A percentile compares a stretch with the other conserved stretches of the same genome.
Conservation (phyloP, 768 basidiomycete genomes). For the Podaxis carcinomalis region DNA sequence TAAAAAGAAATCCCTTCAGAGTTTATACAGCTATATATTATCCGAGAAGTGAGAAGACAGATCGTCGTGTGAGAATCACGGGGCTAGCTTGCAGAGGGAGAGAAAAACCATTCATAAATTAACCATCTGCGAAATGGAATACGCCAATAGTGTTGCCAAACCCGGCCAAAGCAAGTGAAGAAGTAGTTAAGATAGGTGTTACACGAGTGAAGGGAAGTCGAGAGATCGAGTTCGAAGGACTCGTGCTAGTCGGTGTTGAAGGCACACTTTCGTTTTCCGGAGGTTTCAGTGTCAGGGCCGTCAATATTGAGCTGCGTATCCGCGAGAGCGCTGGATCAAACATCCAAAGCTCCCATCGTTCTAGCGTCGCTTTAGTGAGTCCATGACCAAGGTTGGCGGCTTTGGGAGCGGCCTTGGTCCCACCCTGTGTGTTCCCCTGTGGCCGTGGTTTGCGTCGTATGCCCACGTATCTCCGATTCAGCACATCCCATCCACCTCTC, state of each 20-base stretch:
- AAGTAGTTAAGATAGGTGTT: slow-evolving; percentile 48
- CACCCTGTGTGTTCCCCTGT: slow-evolving; percentile 26
- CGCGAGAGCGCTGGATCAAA: slow-evolving; percentile 54
- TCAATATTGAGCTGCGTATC: slow-evolving; percentile 48
- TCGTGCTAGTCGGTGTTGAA: slow-evolving; percentile 14
- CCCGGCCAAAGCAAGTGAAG: slow-evolving; percentile 57
- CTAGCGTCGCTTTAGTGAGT: slow-evolving; percentile 59
- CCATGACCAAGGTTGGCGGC: slow-evolving; percentile 30
- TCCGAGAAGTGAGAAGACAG: not conserved
- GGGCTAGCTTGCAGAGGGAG: not conserved
- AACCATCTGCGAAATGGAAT: slow-evolving; percentile 34
- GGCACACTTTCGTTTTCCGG: slow-evolving; percentile 16
- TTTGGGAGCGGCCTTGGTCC: slow-evolving; percentile 9
- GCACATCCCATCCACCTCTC: slow-evolving; percentile 74
- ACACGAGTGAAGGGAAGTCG: slow-evolving; percentile 81
- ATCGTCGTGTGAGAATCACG: not conserved
- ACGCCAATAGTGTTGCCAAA: slow-evolving; percentile 77
- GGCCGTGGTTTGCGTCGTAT: slow-evolving; percentile 61
- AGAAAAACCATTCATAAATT: slow-evolving; percentile 3
- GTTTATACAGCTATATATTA: slow-evolving; percentile 11
- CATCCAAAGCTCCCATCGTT: slow-evolving; percentile 83
- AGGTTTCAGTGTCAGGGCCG: slow-evolving; percentile 33
- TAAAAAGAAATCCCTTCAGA: not conserved
- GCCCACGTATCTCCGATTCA: slow-evolving; percentile 56
- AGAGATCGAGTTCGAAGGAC: slow-evolving; percentile 33